These are phyloP conservation scores for Leishmania amazonensis DNA, from an alignment of 208 protist genomes.

Conservation along the genomic window DNA sequence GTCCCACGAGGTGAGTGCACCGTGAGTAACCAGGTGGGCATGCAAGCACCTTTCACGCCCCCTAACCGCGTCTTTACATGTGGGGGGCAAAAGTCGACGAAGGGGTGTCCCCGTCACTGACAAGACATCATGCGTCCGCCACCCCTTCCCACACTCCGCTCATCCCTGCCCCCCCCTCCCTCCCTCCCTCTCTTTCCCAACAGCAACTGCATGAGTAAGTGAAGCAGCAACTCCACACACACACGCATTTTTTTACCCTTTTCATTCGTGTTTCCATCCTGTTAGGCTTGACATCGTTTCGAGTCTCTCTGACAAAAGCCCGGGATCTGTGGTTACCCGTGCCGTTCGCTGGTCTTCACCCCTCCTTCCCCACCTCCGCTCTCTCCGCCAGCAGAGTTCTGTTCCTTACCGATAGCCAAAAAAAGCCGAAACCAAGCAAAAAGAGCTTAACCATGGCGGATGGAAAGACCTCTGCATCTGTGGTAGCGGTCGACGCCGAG, in stretches of 20 bases:
- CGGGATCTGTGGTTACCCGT: not conserved
- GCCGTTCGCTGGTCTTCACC: not conserved
- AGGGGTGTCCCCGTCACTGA: not conserved
- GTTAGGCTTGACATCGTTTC: not conserved
- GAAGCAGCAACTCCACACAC: constrained; percentile 1
- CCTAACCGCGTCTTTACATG: not conserved
- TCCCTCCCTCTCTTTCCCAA: constrained; percentile 5
- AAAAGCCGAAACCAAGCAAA: not conserved
- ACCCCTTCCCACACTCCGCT: not conserved
- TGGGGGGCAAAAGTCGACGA: not conserved
- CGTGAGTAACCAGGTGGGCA: not conserved
- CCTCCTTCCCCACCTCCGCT: not conserved
- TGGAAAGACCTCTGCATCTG: constrained; percentile 55
- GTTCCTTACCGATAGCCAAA: not conserved
- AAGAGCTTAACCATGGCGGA: constrained; percentile 41
- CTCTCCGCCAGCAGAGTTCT: no score
- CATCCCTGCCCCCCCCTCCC: not conserved
- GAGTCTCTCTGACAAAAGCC: not conserved
- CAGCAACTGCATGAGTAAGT: constrained; percentile 2
- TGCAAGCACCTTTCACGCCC: not conserved
- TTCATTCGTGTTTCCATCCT: not conserved
- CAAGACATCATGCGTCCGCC: not conserved
- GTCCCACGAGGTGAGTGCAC: not conserved
- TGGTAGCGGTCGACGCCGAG: constrained; percentile 55
- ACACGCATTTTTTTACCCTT: not conserved